Conservation (phyloP, 2,329 filamentous ascomycete species). For the Calcarisporium arbuscula region DNA sequence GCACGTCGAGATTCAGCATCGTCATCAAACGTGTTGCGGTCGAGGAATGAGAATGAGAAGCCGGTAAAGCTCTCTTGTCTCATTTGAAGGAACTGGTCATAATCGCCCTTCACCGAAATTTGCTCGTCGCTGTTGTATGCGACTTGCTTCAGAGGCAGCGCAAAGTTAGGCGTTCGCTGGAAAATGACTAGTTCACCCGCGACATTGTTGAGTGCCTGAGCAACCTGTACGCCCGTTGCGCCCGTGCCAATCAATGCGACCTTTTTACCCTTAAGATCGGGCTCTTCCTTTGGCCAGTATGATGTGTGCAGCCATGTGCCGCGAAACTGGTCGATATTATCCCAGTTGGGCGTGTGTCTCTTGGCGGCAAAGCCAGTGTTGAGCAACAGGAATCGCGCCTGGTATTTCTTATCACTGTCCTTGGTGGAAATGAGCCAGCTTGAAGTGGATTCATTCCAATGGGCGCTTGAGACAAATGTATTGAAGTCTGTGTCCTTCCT, state of each 20-base stretch:
- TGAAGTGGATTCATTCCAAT: conserved; percentile 39
- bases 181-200: conserved; percentile 52
- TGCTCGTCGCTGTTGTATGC: conserved; percentile 32
- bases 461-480: conserved; percentile 44
- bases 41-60: conserved; percentile 49
- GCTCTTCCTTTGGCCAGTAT: conserved; percentile 51
- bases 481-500: conserved; percentile 53
- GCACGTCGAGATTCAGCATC: conserved; percentile 41
- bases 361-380: conserved; percentile 53
- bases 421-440: conserved; percentile 44
- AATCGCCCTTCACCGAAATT: conserved; percentile 34
- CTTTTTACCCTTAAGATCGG: conserved; percentile 52
- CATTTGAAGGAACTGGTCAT: conserved; percentile 44
- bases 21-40: conserved; percentile 51
- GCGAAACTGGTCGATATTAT: conserved; percentile 53
- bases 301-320: conserved; percentile 54
- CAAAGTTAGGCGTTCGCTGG: conserved; percentile 61
- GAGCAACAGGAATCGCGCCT: conserved; percentile 44
- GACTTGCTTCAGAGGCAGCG: conserved; percentile 54
- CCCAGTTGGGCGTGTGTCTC: conserved; percentile 54
- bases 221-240: conserved; percentile 57
- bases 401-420: conserved; percentile 44
- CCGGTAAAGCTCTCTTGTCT: conserved; percentile 51
- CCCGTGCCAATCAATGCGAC: conserved; percentile 60
- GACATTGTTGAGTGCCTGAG: conserved; percentile 51